Percentiles rank a stretch among this genome's conserved stretches.
These are phyloP conservation scores for Austroboletus niveus DNA, from an alignment of 1,284 basidiomycete species.

Conservation along the genomic window DNA sequence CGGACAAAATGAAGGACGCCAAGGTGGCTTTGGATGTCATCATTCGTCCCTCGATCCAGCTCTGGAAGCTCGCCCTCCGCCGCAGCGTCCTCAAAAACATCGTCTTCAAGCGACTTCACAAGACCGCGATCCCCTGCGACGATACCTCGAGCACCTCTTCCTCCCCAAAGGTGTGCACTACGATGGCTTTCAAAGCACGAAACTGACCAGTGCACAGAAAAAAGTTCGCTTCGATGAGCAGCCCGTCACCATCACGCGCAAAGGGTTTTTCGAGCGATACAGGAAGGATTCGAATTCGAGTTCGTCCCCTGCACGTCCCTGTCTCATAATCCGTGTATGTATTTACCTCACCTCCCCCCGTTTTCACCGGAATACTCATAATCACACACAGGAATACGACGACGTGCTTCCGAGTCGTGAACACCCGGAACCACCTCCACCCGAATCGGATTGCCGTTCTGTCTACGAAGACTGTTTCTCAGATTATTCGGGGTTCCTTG, in stretches of 20 bases:
- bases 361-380: neutral
- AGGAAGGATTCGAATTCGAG: conserved; percentile 6
- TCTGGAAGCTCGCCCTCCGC: conserved; percentile 20
- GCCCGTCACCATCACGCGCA: conserved; percentile 25
- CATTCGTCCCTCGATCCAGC: conserved; percentile 22
- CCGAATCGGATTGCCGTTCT: conserved; percentile 20
- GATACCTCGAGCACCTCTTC: conserved; percentile 11
- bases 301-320: conserved; percentile 25
- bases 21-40: conserved; percentile 21
- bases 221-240: conserved; percentile 29
- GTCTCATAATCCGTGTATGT: conserved; percentile 28
- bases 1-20: conserved; percentile 14
- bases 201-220: conserved; percentile 21
- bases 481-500: conserved; percentile 16
- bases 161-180: conserved; percentile 17
- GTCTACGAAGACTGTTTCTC: conserved; percentile 32
- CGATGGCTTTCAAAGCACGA: neutral
- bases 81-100: neutral
- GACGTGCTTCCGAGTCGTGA: neutral
- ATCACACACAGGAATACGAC: conserved; percentile 13
- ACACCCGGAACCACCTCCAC: neutral
- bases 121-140: conserved; percentile 4
- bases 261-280: conserved; percentile 19
- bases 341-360: neutral
- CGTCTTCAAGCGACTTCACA: conserved; percentile 6